Conservation (phyloP, 2,329 filamentous ascomycete species). For the Pseudodiploospora longispora region DNA sequence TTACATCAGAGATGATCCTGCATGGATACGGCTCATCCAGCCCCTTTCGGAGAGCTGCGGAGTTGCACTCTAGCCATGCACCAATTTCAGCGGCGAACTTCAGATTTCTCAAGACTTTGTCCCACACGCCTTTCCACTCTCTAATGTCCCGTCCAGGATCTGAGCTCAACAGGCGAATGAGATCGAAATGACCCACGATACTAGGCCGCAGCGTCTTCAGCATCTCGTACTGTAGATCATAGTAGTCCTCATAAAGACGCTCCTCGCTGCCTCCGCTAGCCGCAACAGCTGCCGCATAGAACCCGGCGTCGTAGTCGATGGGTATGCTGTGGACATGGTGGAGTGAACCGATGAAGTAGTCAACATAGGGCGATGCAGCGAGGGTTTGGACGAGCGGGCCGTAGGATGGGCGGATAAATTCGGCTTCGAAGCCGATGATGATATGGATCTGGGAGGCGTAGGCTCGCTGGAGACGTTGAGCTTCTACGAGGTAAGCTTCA, state of each 20-base stretch:
- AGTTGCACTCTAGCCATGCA: conserved; percentile 85
- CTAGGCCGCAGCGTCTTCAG: conserved; percentile 61
- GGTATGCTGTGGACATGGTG: conserved; percentile 83
- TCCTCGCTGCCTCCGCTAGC: conserved; percentile 50
- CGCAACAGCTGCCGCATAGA: conserved; percentile 48
- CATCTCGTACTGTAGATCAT: conserved; percentile 82
- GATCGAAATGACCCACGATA: conserved; percentile 89
- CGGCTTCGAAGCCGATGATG: conserved; percentile 83
- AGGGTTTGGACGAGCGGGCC: conserved; percentile 52
- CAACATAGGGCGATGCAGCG: conserved; percentile 54
- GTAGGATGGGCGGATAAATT: conserved; percentile 75
- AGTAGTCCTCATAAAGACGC: conserved; percentile 73
- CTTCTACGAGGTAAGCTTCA: conserved; percentile 67
- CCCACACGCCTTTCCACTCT: conserved; percentile 60
- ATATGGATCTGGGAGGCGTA: conserved; percentile 69
- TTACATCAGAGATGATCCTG: conserved; percentile 65
- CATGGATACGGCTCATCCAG: conserved; percentile 85
- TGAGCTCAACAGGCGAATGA: conserved; percentile 72
- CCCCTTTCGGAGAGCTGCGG: conserved; percentile 78
- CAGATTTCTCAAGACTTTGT: conserved; percentile 65
- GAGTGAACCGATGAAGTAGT: conserved; percentile 88
- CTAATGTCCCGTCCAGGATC: conserved; percentile 55
- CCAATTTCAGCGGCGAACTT: conserved; percentile 61
- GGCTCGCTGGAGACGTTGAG: conserved; percentile 58
- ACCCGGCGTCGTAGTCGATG: conserved; percentile 72